Base-by-base conservation (phyloP, 495 filamentous ascomycete genomes). In the Penicillium herquei region DNA sequence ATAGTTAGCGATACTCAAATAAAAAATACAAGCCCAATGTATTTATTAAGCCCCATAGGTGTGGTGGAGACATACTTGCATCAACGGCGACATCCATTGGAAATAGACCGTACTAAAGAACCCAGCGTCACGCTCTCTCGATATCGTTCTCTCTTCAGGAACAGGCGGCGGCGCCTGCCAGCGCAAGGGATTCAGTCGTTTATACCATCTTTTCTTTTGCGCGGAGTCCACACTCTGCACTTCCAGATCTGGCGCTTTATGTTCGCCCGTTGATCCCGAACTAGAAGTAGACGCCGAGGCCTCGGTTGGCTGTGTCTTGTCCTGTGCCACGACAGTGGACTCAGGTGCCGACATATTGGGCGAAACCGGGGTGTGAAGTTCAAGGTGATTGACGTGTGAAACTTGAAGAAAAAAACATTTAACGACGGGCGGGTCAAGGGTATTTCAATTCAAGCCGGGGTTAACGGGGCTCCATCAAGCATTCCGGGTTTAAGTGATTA, bases 1-100 rank as follows among this genome's bases (percentile, higher is more conserved):
- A 26, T 26, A 26, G 21, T 26, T 26, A 26, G 21, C 21, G 1
- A 26, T 2, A 4, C 21, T 26, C 21, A 26, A 26, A 26, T 26
- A 1, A 26, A 26, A 26, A 1, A 26, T 26, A 4, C 2, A 26
- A 26, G 34, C 34, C 9, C n/a, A n/a, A n/a, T 13, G 12, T 37
- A 37, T 37, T 37, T 10, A 37, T 37, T 37, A 13, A 9, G 9
- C 34, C 7, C 9, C 7, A 37, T 37, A 9, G 34, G 9, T 37
- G 34, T 37, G 9, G 6, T 7, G n/a, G 1, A 49, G 16, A 66
- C 56, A 33, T 51, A 73, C 74, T 55, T 76, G 74, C 72, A 81
- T 79, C 54, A 90, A 79, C 3, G 86, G 81, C 14, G 61, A 66
- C 66, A 84, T 84, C 73, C 86, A 87, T 66, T 87, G 83, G 53